Evolutionary conservation across 352 stramenopile genomes (phyloP).

Genomic region (Phytophthora palmivora): DNA sequence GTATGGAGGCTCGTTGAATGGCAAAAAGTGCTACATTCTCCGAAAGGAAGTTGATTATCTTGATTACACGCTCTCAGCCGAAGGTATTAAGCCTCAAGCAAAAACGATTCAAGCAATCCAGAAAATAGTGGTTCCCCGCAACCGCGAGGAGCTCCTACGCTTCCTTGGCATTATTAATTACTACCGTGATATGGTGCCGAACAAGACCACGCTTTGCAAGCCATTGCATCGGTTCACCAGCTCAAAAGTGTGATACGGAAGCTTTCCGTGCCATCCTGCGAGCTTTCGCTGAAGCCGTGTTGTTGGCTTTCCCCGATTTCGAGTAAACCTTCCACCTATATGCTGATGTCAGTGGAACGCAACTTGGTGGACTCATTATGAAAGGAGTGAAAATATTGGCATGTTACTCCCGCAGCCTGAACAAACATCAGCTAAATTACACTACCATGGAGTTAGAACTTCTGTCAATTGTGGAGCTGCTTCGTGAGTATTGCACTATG

Average conservation of each 20-base stretch:
- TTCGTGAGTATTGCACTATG: slow-evolving; percentile 9
- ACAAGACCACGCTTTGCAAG: too few relatives aligned
- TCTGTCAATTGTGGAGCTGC: slow-evolving; percentile 7
- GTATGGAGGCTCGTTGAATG: not conserved
- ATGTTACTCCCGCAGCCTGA: slow-evolving; percentile 2
- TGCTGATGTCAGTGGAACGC: too few relatives aligned
- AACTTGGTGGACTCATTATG: not conserved
- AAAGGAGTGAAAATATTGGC: not conserved
- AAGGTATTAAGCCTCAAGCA: not conserved
- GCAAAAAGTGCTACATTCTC: slow-evolving; percentile 1
- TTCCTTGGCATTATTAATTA: slow-evolving; percentile 22
- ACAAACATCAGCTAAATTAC: slow-evolving; percentile 9
- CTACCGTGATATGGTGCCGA: too few relatives aligned
- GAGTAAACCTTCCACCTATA: not conserved
- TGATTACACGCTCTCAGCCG: not conserved
- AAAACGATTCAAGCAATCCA: slow-evolving; percentile 5
- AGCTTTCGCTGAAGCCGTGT: not conserved
- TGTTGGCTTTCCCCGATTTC: not conserved
- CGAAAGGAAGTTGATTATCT: slow-evolving; percentile 1
- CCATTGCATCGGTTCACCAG: not conserved
- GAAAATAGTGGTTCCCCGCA: slow-evolving; percentile 1
- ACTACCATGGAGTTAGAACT: slow-evolving; percentile 15
- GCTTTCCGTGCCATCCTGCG: not conserved
- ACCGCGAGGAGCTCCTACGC: slow-evolving; percentile 1
- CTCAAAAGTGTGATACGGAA: not conserved